Evolutionary conservation across 129 eudicot genomes (phyloP).

Genomic region (Tanacetum coccineum): DNA sequence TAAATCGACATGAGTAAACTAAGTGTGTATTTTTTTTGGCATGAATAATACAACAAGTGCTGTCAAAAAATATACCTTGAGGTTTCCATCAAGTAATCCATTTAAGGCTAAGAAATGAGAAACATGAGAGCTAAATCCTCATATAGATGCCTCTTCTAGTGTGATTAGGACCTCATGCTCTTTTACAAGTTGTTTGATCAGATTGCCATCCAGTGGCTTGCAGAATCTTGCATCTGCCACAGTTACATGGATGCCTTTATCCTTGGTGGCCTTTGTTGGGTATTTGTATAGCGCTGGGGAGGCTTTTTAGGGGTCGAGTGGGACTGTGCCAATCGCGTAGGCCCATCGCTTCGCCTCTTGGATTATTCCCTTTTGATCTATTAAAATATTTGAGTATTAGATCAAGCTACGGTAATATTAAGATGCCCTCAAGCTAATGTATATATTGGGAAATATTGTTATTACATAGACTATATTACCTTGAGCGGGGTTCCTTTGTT

Average conservation of each 20-base stretch:
- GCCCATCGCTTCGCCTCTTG: conserved; percentile 65
- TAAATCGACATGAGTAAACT: neutral
- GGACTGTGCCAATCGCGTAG: too few species aligned
- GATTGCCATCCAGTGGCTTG: conserved; percentile 61
- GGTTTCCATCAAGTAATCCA: conserved; percentile 65
- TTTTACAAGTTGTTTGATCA: conserved; percentile 42
- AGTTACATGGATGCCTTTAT: conserved; percentile 37
- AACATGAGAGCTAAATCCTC: conserved; percentile 66
- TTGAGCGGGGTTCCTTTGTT: conserved; percentile 60
- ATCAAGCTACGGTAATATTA: neutral
- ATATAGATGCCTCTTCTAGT: conserved; percentile 63
- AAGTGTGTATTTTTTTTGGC: conserved; percentile 16
- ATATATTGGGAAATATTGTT: neutral
- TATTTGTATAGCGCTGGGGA: too few species aligned
- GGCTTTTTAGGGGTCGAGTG: too few species aligned
- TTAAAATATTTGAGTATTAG: neutral
- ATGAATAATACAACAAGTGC: conserved; percentile 2
- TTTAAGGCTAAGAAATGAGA: conserved; percentile 60
- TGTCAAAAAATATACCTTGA: conserved; percentile 39
- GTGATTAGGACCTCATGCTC: conserved; percentile 62
- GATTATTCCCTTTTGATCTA: conserved; percentile 52
- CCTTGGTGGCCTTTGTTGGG: too few species aligned
- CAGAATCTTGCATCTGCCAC: conserved; percentile 68
- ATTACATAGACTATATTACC: conserved; percentile 26
- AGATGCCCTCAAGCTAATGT: too few species aligned